Percentiles rank a stretch among this genome's conserved stretches.
Evolutionary conservation across 208 protist genomes (phyloP).

Genomic region (Willaertia magna): DNA sequence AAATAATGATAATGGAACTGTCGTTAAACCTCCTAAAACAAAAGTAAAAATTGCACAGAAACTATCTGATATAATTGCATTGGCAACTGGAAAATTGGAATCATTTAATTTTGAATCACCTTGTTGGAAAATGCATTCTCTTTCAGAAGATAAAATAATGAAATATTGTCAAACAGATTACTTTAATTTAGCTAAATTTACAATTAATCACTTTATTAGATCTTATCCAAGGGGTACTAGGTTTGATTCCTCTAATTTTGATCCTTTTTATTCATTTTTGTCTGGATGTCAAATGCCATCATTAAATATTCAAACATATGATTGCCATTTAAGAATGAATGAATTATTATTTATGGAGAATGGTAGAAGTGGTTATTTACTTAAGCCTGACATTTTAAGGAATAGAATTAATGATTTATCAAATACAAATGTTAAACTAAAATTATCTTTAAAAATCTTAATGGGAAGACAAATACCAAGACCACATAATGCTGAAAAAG

Average conservation of each 20-base stretch:
- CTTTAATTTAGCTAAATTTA: background rate
- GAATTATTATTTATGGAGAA: background rate
- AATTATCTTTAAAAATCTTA: background rate
- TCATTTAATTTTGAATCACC: background rate
- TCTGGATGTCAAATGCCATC: constrained; percentile 63
- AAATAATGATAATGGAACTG: background rate
- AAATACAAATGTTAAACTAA: background rate
- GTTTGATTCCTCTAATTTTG: constrained; percentile 75
- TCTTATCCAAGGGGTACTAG: constrained; percentile 74
- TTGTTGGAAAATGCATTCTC: background rate
- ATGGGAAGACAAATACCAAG: constrained; percentile 10
- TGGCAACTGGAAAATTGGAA: background rate
- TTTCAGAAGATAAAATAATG: background rate
- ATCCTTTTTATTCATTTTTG: constrained; percentile 56
- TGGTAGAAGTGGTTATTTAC: background rate
- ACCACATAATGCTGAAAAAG: background rate
- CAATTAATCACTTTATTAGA: constrained; percentile 57
- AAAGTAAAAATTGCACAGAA: background rate
- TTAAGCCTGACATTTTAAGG: background rate
- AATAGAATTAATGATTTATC: background rate
- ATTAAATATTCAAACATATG: constrained; percentile 64
- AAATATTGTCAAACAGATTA: background rate
- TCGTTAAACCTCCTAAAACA: background rate
- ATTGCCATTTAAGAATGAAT: background rate
- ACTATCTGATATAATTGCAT: background rate